Percentiles rank a stretch among this genome's conserved stretches.
Evolutionary conservation across 2,329 filamentous ascomycete species (phyloP).

Genomic region (Trichoderma aggressivum): DNA sequence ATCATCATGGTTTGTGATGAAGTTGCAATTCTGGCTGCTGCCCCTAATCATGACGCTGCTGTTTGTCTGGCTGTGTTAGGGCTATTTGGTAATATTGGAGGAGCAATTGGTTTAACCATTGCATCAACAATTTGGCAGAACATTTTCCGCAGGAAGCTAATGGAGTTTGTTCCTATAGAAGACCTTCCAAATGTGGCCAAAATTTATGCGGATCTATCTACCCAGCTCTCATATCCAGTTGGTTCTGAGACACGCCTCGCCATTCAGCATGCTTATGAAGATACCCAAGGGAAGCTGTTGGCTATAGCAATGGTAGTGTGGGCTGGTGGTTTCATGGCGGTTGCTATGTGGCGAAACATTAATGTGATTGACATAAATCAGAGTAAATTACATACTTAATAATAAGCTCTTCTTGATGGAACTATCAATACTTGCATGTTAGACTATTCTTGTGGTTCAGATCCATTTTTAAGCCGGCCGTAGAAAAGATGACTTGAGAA

Average conservation of each 20-base stretch:
- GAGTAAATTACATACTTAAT: background rate
- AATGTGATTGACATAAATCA: slow-evolving; percentile 25
- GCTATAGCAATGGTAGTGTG: slow-evolving; percentile 46
- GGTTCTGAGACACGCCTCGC: slow-evolving; percentile 50
- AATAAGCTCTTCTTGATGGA: too few species aligned
- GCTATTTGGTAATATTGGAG: slow-evolving; percentile 60
- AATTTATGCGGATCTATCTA: slow-evolving; percentile 48
- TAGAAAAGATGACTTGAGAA: too few species aligned
- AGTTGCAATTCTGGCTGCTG: slow-evolving; percentile 58
- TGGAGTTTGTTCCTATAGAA: slow-evolving; percentile 45
- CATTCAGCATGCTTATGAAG: slow-evolving; percentile 59
- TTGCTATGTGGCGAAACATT: slow-evolving; percentile 48
- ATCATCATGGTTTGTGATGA: slow-evolving; percentile 58
- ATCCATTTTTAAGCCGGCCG: too few species aligned
- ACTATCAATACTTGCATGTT: too few species aligned
- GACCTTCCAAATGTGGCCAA: slow-evolving; percentile 31
- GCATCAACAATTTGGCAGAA: slow-evolving; percentile 63
- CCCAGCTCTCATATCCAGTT: slow-evolving; percentile 51
- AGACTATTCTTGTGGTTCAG: too few species aligned
- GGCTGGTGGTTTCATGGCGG: slow-evolving; percentile 35
- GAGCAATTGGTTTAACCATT: slow-evolving; percentile 57
- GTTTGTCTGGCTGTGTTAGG: slow-evolving; percentile 58
- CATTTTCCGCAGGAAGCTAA: slow-evolving; percentile 52
- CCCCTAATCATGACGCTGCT: slow-evolving; percentile 58
- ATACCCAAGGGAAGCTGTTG: slow-evolving; percentile 50